Base-by-base conservation (phyloP, 768 basidiomycete species). In the Dictyophora rubrovolvata region DNA sequence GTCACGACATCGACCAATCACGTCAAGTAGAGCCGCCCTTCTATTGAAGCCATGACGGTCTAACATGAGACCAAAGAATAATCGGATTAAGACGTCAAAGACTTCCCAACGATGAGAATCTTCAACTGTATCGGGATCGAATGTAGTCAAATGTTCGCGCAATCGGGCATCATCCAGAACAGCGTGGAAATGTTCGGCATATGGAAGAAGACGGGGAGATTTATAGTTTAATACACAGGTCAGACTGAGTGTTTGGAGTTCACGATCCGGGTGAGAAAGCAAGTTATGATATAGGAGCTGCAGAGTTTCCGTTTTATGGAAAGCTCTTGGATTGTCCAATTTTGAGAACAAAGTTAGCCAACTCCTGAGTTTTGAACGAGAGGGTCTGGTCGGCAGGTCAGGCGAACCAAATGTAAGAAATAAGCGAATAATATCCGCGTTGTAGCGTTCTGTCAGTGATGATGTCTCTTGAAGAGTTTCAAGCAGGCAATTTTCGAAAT, bases 271-370 rank as follows among this genome's bases (percentile, higher is more conserved):
- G 62, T 93, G 86, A 5, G 93, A 85, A 21, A 98, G 79, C 20
- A 90, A 77, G n/a, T 79, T 72, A 14, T 78, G 76, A 71, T 93
- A 95, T 21, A 92, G 67, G 1, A 74, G 54, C 47, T 79, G 80
- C 5, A 98, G 76, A 0, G 77, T 76, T 9, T 86, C 78, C 0
- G 89, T 81, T 7, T 82, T 77, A 66, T 84, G 79, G 1, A 94
- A 74, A 0, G 92, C 89, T 72, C 91, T 95, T n/a, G 94, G 95
- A 67, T 97, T 98, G 64, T 74, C 74, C 68, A 99, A 89, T 68
- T 93, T 95, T 53, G 89, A 79, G 70, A 97, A 90, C 11, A 98
- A 77, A 18, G 80, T 80, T 23, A 98, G 81, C 85, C 90, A 98
- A 0, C 81, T 76, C 16, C 72, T 72, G 10, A 96, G 79, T 66